A percentile compares a stretch with the other conserved stretches of the same genome.
phyloP scores from a whole-genome alignment of 2,329 filamentous ascomycete species.

The Trichoderma koningiopsis region DNA sequence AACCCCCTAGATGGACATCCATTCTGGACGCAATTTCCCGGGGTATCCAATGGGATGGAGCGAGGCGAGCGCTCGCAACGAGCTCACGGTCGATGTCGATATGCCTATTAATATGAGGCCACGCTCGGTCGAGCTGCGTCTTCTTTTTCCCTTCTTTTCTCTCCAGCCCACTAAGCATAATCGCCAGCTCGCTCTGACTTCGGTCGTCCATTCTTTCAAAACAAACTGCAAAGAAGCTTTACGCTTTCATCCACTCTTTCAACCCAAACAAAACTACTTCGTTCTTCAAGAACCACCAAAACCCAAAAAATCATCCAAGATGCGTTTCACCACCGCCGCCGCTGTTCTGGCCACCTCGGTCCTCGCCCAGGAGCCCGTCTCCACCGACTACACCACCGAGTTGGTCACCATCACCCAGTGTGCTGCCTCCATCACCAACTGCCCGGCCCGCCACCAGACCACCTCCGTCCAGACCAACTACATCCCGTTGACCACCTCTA shows the following conservation, averaged over 20 bases:
- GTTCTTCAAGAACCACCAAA: constrained; percentile 36
- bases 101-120: constrained; percentile 51
- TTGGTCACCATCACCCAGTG: constrained; percentile 64
- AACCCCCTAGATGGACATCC: constrained; percentile 29
- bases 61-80: neutral
- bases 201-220: constrained; percentile 61
- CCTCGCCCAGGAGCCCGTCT: constrained; percentile 38
- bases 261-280: constrained; percentile 34
- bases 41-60: constrained; percentile 25
- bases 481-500: constrained; percentile 50
- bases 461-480: constrained; percentile 44
- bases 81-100: constrained; percentile 22
- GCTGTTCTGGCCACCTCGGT: constrained; percentile 45
- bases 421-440: constrained; percentile 62
- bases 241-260: constrained; percentile 40
- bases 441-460: constrained; percentile 49
- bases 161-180: constrained; percentile 50
- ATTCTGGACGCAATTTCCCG: constrained; percentile 29
- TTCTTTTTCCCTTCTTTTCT: constrained; percentile 34
- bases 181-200: constrained; percentile 50
- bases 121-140: constrained; percentile 36
- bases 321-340: constrained; percentile 61
- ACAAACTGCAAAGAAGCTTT: constrained; percentile 38
- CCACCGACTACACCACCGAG: constrained; percentile 59
- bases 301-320: constrained; percentile 51